A percentile compares a stretch with the other conserved stretches of the same genome.
Evolutionary conservation across 805 yeast species (phyloP).

Genomic region (Kazachstania africana): DNA sequence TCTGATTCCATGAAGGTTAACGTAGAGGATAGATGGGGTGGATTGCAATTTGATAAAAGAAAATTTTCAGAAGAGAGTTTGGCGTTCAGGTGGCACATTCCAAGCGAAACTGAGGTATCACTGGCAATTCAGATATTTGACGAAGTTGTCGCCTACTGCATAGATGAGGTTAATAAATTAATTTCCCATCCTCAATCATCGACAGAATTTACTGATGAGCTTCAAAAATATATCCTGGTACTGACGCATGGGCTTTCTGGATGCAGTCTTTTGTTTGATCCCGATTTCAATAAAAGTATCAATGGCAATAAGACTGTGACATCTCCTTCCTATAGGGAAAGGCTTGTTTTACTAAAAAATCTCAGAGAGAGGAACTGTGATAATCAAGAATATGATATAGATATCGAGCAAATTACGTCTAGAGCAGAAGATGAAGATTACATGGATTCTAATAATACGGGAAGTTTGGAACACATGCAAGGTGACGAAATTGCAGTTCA

Average conservation of each 20-base stretch:
- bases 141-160: conserved; percentile 33
- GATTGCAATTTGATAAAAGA: conserved; percentile 43
- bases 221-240: conserved; percentile 44
- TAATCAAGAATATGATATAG: conserved; percentile 27
- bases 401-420: conserved; percentile 25
- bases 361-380: conserved; percentile 27
- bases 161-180: conserved; percentile 31
- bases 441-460: conserved; percentile 16
- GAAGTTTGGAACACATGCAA: conserved; percentile 13
- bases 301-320: conserved; percentile 5
- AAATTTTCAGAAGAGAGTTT: conserved; percentile 41
- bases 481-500: conserved; percentile 17
- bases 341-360: conserved; percentile 19
- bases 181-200: conserved; percentile 12
- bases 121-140: conserved; percentile 53
- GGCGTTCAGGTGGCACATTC: conserved; percentile 65
- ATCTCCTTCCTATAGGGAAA: conserved; percentile 6
- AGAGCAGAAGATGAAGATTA: conserved; percentile 22
- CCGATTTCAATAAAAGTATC: conserved; percentile 37
- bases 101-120: conserved; percentile 41
- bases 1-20: conserved; percentile 32
- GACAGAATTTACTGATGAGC: conserved; percentile 32
- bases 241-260: conserved; percentile 59
- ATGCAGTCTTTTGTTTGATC: conserved; percentile 59
- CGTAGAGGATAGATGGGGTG: conserved; percentile 59